Evolutionary conservation across 2,329 filamentous ascomycete species (phyloP).

Genomic region (Bipolaris cookei): DNA sequence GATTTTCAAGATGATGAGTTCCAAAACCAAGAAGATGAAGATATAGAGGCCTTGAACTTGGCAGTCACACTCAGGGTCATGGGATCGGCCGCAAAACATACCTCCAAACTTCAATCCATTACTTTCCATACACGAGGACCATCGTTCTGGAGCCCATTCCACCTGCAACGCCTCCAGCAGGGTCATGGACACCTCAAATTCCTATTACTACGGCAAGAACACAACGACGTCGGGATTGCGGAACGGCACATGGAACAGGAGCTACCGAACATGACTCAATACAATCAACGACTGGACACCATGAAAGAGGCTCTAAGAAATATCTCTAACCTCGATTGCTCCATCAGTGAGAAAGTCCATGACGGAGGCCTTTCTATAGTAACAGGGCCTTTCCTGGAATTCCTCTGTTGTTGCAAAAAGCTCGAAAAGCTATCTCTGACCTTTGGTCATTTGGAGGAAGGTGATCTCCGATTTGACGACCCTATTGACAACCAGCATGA

Average conservation of each 20-base stretch:
- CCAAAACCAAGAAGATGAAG: not conserved
- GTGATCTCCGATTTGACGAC: not conserved
- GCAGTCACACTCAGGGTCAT: not conserved
- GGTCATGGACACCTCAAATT: not conserved
- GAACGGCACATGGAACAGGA: not conserved
- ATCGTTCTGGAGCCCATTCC: not conserved
- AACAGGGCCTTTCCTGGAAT: not conserved
- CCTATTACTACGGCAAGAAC: no score
- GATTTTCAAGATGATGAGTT: no score
- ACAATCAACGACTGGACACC: not conserved
- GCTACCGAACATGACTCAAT: not conserved
- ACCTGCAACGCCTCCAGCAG: not conserved
- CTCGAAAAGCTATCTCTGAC: not conserved
- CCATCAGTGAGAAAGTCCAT: not conserved
- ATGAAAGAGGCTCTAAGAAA: not conserved
- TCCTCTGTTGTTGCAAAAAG: not conserved
- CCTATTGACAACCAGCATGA: not conserved
- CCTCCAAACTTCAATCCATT: not conserved
- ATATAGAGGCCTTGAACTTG: not conserved
- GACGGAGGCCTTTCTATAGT: not conserved
- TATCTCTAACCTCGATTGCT: not conserved
- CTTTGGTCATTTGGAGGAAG: not conserved
- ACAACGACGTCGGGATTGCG: not conserved
- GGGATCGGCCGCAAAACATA: not conserved
- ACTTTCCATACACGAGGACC: not conserved